A percentile compares a stretch with the other conserved stretches of the same genome.
phyloP scores from a whole-genome alignment of 202 grass and related monocot species.

The Schoenoplectus triqueter region DNA sequence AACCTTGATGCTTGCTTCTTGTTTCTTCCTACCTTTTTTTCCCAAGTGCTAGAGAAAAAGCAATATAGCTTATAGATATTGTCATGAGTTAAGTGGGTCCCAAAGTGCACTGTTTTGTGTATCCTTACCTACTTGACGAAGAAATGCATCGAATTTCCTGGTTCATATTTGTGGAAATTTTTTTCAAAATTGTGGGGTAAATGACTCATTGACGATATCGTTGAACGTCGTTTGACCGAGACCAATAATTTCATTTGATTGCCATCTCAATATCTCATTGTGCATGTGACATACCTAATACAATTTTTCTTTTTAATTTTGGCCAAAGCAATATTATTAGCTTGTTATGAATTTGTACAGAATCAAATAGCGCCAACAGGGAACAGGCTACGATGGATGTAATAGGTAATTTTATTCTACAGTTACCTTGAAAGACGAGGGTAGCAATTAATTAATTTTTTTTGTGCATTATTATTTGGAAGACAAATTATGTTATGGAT shows the following conservation, averaged over 20 bases:
- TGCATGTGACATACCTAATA: background rate
- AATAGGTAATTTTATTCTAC: background rate
- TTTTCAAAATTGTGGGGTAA: background rate
- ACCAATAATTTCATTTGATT: background rate
- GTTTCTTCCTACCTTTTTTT: slow-evolving; percentile 24
- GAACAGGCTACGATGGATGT: too few species aligned
- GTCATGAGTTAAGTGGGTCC: background rate
- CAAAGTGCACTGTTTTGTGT: background rate
- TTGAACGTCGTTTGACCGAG: background rate
- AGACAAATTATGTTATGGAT: background rate
- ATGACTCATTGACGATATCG: background rate
- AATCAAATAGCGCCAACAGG: background rate
- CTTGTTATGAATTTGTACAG: background rate
- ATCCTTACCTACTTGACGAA: background rate
- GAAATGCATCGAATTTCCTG: background rate
- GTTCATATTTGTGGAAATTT: background rate
- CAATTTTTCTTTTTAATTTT: background rate
- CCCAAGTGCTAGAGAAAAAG: background rate
- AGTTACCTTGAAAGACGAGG: background rate
- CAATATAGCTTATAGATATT: slow-evolving; percentile 1
- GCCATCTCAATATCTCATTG: background rate
- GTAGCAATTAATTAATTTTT: background rate
- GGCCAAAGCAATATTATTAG: background rate
- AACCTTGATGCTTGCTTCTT: slow-evolving; percentile 30
- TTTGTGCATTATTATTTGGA: background rate